phyloP scores from a whole-genome alignment of 1,284 basidiomycete genomes.

The Trichosporon asahii region DNA sequence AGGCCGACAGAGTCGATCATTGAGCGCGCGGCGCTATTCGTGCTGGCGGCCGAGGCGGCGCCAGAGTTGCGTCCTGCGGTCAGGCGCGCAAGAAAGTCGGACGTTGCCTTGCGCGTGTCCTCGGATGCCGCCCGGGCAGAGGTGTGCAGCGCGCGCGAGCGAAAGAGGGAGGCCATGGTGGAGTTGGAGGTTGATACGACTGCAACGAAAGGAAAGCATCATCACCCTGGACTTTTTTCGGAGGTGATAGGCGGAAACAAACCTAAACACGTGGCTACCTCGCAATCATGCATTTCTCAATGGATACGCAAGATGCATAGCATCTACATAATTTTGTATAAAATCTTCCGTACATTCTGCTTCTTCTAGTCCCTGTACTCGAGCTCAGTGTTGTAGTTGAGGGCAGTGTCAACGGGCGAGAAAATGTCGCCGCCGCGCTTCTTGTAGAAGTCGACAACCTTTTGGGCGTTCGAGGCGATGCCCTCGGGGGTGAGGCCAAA shows the following conservation, averaged over 20 bases:
- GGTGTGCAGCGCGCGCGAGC: neutral
- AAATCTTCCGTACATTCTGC: neutral
- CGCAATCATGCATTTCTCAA: too few species aligned
- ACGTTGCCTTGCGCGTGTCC: constrained; percentile 18
- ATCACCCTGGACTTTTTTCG: neutral
- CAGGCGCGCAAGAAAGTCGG: constrained; percentile 26
- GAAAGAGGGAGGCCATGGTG: neutral
- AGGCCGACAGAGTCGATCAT: constrained; percentile 23
- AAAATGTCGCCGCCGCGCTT: constrained; percentile 67
- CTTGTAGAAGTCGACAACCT: constrained; percentile 84
- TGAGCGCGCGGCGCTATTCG: constrained; percentile 16
- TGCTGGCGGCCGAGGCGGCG: neutral
- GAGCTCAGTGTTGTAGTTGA: constrained; percentile 30
- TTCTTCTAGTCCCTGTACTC: neutral
- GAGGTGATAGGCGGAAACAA: too few species aligned
- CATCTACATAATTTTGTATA: neutral
- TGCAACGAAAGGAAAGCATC: neutral
- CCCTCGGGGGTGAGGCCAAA: constrained; percentile 73
- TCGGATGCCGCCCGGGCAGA: neutral
- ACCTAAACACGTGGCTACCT: too few species aligned
- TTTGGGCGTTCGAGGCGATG: constrained; percentile 75
- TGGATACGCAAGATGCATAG: neutral
- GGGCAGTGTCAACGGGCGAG: constrained; percentile 66
- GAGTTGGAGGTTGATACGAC: neutral
- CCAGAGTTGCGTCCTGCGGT: neutral